Conservation (phyloP, 148 eudicot genomes). For the Fallopia convolvulus region DNA sequence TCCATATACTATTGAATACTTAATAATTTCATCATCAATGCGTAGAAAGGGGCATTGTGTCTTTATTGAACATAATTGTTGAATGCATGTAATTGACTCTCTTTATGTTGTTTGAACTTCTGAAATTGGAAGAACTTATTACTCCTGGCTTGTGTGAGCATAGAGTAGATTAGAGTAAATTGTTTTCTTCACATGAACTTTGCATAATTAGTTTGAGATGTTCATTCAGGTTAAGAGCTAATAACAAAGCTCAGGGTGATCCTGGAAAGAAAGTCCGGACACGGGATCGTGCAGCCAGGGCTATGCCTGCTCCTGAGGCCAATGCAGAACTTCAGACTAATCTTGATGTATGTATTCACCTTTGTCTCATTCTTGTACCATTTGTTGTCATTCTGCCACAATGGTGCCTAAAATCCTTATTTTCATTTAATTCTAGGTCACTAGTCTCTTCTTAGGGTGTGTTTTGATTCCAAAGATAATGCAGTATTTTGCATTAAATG, state of each 20-base stretch:
- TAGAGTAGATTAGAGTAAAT: not conserved
- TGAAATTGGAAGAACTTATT: not conserved
- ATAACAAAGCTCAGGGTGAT: conserved; percentile 65
- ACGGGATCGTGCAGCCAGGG: conserved; percentile 62
- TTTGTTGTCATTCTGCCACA: not conserved
- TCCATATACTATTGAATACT: not conserved
- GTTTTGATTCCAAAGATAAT: too few species aligned
- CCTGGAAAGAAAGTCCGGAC: conserved; percentile 49
- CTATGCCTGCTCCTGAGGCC: conserved; percentile 87
- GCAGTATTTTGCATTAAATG: too few species aligned
- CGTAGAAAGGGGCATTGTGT: not conserved
- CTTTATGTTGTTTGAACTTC: not conserved
- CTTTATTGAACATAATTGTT: not conserved
- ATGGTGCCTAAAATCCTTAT: not conserved
- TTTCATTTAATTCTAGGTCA: not conserved
- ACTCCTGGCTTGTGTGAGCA: not conserved
- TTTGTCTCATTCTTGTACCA: not conserved
- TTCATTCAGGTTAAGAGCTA: conserved; percentile 52
- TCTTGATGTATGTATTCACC: conserved; percentile 61
- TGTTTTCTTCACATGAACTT: not conserved
- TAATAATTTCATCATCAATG: too few species aligned
- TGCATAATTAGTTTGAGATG: not conserved
- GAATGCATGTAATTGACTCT: not conserved
- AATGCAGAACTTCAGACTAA: conserved; percentile 93
- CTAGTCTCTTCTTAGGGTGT: too few species aligned